Conservation (phyloP, 345 rosid species). For the Rhodamnia rubescens region DNA sequence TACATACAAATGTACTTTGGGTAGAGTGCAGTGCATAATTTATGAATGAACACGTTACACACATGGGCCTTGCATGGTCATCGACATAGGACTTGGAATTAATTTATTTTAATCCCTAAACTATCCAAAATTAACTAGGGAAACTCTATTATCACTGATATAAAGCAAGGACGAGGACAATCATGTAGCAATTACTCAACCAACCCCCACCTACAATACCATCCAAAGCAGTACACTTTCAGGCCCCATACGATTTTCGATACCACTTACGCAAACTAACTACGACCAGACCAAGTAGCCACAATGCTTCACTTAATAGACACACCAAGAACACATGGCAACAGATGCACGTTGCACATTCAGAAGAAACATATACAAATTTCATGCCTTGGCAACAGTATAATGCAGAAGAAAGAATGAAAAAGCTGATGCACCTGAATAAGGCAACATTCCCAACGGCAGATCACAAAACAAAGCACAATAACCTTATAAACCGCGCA, state of each 20-base stretch:
- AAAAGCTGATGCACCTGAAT: neutral
- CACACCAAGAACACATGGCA: neutral
- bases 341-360: neutral
- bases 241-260: neutral
- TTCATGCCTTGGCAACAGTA: neutral
- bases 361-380: neutral
- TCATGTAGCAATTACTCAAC: neutral
- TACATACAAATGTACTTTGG: neutral
- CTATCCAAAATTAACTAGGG: neutral
- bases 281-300: neutral
- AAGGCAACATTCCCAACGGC: neutral
- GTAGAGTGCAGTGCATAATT: neutral
- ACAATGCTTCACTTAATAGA: neutral
- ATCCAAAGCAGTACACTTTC: neutral
- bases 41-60: neutral
- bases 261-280: neutral
- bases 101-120: neutral
- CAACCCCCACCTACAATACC: neutral
- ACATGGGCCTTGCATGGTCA: neutral
- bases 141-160: neutral
- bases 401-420: neutral
- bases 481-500: neutral
- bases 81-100: neutral
- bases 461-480: neutral
- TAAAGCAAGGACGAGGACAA: neutral